A percentile compares a stretch with the other conserved stretches of the same genome.
phyloP scores from a whole-genome alignment of 805 yeast species.

The Metschnikowia noctiluminum region DNA sequence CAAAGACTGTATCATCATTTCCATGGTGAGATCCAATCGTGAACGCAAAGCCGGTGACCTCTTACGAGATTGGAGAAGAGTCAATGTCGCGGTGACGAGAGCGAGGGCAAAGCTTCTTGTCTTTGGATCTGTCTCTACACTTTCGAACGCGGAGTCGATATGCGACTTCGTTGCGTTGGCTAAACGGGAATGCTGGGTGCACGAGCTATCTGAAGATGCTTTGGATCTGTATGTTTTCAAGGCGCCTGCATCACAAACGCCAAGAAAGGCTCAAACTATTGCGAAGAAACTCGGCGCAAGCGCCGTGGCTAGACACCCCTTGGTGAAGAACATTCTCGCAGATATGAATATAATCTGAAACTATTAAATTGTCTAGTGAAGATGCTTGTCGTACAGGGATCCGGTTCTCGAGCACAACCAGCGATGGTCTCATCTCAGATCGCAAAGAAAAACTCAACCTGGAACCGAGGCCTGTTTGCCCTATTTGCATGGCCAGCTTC shows the following conservation, averaged over 20 bases:
- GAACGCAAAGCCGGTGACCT: slow-evolving; percentile 69
- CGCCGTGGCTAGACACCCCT: slow-evolving; percentile 20
- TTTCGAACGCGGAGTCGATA: slow-evolving; percentile 49
- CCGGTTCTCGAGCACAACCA: too few species aligned
- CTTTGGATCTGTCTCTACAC: slow-evolving; percentile 71
- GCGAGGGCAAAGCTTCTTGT: slow-evolving; percentile 81
- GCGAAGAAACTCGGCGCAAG: slow-evolving; percentile 7
- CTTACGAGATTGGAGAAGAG: slow-evolving; percentile 82
- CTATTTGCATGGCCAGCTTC: slow-evolving; percentile 5
- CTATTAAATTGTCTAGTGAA: not conserved
- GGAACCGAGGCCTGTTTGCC: slow-evolving; percentile 7
- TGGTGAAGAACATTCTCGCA: slow-evolving; percentile 29
- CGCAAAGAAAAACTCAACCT: slow-evolving; percentile 32
- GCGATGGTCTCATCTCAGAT: slow-evolving; percentile 12
- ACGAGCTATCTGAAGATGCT: slow-evolving; percentile 49
- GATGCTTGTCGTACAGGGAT: not conserved
- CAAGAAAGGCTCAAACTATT: not conserved
- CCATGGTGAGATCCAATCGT: slow-evolving; percentile 80
- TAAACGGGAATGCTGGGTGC: slow-evolving; percentile 59
- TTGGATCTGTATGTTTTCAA: slow-evolving; percentile 32
- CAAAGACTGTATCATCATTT: slow-evolving; percentile 84
- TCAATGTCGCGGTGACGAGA: slow-evolving; percentile 92
- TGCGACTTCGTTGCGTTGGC: slow-evolving; percentile 60
- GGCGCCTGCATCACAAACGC: slow-evolving; percentile 3
- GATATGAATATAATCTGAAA: slow-evolving; percentile 20